phyloP scores from a whole-genome alignment of 1,139 yeast species.

The Saccharomyces uvarum region DNA sequence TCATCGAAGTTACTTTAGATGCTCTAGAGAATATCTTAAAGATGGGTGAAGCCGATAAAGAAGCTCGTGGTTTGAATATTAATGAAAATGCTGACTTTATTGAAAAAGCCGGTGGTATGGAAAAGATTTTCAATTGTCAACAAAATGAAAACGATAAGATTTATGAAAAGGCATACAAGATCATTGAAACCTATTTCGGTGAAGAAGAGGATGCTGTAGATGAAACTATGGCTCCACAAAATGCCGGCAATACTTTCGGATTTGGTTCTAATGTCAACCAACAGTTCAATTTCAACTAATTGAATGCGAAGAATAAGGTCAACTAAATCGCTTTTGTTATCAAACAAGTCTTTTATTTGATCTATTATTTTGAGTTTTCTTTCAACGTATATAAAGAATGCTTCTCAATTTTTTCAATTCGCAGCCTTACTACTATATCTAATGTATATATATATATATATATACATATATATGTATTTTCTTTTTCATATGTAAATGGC shows the following conservation, averaged over 20 bases:
- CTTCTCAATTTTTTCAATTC: not conserved
- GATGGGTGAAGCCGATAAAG: conserved; percentile 90
- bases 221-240: conserved; percentile 74
- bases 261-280: conserved; percentile 55
- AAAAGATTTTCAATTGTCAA: conserved; percentile 90
- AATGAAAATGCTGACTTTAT: conserved; percentile 86
- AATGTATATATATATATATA: too few relatives aligned
- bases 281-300: conserved; percentile 34
- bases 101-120: conserved; percentile 98
- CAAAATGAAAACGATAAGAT: conserved; percentile 84
- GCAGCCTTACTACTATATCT: not conserved
- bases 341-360: not conserved
- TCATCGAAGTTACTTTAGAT: conserved; percentile 90
- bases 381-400: not conserved
- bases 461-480: too few relatives aligned
- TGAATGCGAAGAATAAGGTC: conserved; percentile 1
- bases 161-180: conserved; percentile 81
- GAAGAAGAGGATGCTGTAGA: conserved; percentile 78
- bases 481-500: not conserved
- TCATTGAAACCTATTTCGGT: conserved; percentile 84
- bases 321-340: not conserved
- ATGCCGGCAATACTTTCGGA: conserved; percentile 77
- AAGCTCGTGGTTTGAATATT: conserved; percentile 55
- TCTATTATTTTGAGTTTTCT: not conserved
- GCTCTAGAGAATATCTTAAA: conserved; percentile 89